Percentiles rank a stretch among this genome's conserved stretches.
Conservation (phyloP, 352 stramenopile genomes). For the Pythium aphanidermatum region DNA sequence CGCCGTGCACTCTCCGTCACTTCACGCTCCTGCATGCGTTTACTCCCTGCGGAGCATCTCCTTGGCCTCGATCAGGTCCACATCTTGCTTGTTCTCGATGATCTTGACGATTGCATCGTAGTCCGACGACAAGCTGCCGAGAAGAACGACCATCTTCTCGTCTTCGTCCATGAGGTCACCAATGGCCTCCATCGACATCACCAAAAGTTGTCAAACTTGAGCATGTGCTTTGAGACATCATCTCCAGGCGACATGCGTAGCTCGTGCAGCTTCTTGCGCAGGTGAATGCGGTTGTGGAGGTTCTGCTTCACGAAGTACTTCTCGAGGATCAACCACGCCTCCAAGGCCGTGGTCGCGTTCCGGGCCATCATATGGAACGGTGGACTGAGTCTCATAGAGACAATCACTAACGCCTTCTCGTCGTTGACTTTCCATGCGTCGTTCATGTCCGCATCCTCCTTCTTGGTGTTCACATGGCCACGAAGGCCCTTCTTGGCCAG, state of each 20-base stretch:
- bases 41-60: background rate
- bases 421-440: slow-evolving; percentile 1
- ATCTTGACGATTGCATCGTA: slow-evolving; percentile 1
- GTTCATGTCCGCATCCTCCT: background rate
- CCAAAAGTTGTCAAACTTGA: slow-evolving; percentile 2
- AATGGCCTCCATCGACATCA: background rate
- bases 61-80: background rate
- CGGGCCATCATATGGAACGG: slow-evolving; percentile 3
- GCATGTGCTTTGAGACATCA: slow-evolving; percentile 2
- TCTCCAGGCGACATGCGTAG: background rate
- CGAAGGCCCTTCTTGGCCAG: slow-evolving; percentile 5
- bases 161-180: background rate
- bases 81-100: background rate
- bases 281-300: slow-evolving; percentile 5
- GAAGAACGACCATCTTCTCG: slow-evolving; percentile 1
- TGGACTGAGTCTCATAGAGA: background rate
- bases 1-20: background rate
- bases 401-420: background rate
- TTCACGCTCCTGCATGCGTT: background rate
- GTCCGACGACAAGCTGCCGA: background rate
- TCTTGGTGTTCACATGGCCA: background rate
- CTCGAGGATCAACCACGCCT: background rate
- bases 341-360: background rate
- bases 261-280: slow-evolving; percentile 2
- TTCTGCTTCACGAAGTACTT: slow-evolving; percentile 4